phyloP scores from a whole-genome alignment of 805 yeast genomes.

The Teunomyces aglyptinius region DNA sequence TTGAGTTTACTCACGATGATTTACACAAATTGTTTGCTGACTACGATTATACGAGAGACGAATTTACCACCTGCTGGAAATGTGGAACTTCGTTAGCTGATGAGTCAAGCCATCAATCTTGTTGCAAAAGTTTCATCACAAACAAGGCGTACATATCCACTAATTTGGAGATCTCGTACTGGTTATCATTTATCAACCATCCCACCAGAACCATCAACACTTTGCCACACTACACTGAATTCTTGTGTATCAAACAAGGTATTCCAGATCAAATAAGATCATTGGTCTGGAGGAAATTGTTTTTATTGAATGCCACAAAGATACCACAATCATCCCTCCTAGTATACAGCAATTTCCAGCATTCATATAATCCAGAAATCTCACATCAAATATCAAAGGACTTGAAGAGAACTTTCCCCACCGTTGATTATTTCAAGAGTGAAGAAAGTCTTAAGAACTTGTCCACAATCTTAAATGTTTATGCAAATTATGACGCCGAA shows the following conservation, averaged over 20 bases:
- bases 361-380: constrained; percentile 37
- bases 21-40: constrained; percentile 14
- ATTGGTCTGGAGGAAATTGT: constrained; percentile 43
- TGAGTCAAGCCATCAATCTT: constrained; percentile 13
- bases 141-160: constrained; percentile 15
- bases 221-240: constrained; percentile 47
- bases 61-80: constrained; percentile 30
- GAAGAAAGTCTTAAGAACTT: constrained; percentile 44
- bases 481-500: constrained; percentile 60
- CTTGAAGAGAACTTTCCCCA: constrained; percentile 59
- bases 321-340: constrained; percentile 35
- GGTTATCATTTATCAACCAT: constrained; percentile 44
- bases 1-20: constrained; percentile 14
- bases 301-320: constrained; percentile 27
- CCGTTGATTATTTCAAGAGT: constrained; percentile 46
- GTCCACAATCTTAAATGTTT: constrained; percentile 58
- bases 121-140: constrained; percentile 25
- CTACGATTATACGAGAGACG: constrained; percentile 27
- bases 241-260: constrained; percentile 43
- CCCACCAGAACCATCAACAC: constrained; percentile 45
- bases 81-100: constrained; percentile 25
- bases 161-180: constrained; percentile 38
- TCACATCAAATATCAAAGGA: constrained; percentile 53
- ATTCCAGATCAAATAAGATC: constrained; percentile 45
- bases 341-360: constrained; percentile 41